Base-by-base conservation (phyloP, 495 filamentous ascomycete genomes). In the Achaetomiella virescens region DNA sequence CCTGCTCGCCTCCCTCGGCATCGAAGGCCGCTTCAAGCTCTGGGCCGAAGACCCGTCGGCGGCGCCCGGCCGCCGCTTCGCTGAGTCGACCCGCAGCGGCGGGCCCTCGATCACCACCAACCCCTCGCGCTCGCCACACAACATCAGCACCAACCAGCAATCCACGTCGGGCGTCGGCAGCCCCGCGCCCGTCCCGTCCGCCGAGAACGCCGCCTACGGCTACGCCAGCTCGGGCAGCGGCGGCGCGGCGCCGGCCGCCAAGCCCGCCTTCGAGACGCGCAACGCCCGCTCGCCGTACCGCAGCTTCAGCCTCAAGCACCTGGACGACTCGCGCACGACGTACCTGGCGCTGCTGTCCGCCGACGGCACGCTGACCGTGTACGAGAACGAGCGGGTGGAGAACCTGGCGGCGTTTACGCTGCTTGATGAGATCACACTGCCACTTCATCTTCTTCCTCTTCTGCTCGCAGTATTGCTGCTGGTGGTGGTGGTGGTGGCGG, bases 11-110 rank as follows among this genome's bases (percentile, higher is more conserved):
- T 79, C 78, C 54, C 87, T 96, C 51, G 88, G 86, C 60, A 86
- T 90, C 63, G 91, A 97, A 63, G 88, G 89, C 66, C 83, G 84
- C 66, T 88, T 91, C 71, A 90, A 88, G 67, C 74, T 96, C 27
- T 97, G 91, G 91, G 84, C 86, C 58, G 91, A 96, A 75, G 89
- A 95, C 67, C 83, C 85, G 22, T 83, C 82, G 15, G 84, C 91
- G 50, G 74, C 83, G 8, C 83, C 84, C 4, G 88, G 89, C 41
- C 78, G 84, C n/a, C 84, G 90, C 43, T 97, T 96, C 75, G 84
- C 81, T 63, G 62, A 55, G 46, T 59, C 61, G 12, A 53, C 48
- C 14, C 60, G 62, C 17, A 38, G n/a, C 48, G 50, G 47, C 52
- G 50, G 47, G 29, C 45, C 29, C 42, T 40, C 22, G n/a, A n/a